phyloP scores from a whole-genome alignment of 441 rosid genomes.

The Erodium trifolium region DNA sequence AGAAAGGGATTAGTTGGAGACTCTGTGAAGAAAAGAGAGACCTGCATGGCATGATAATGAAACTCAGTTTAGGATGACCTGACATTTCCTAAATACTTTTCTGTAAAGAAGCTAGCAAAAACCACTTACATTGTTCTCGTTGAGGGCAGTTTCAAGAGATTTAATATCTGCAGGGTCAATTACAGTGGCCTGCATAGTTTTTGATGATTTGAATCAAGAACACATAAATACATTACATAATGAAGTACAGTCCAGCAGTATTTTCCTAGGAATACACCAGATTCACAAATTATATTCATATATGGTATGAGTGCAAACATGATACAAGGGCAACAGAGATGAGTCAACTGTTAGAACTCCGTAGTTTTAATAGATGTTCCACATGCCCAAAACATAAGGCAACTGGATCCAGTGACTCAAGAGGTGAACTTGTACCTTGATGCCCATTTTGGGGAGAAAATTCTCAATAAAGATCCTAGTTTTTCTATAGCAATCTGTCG shows the following conservation, averaged over 20 bases:
- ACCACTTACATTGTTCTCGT: slow-evolving; percentile 52
- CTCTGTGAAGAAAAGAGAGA: slow-evolving; percentile 84
- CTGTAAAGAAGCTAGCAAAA: slow-evolving; percentile 4
- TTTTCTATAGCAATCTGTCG: slow-evolving; percentile 91
- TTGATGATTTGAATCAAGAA: slow-evolving; percentile 6
- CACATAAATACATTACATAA: background rate
- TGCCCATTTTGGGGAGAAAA: slow-evolving; percentile 85
- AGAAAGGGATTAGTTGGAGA: slow-evolving; percentile 95
- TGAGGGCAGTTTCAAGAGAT: slow-evolving; percentile 65
- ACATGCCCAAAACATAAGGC: background rate
- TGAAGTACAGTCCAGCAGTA: background rate
- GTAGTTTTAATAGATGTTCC: background rate
- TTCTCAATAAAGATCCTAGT: slow-evolving; percentile 92
- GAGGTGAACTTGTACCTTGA: slow-evolving; percentile 39
- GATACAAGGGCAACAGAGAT: background rate
- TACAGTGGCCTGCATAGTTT: slow-evolving; percentile 66
- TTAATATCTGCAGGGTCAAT: slow-evolving; percentile 88
- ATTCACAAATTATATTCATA: background rate
- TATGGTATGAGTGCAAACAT: background rate
- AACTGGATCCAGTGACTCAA: slow-evolving; percentile 8
- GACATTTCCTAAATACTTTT: slow-evolving; percentile 9
- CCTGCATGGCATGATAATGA: slow-evolving; percentile 37
- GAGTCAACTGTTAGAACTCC: background rate
- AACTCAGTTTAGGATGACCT: slow-evolving; percentile 15
- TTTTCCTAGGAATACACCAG: background rate